A percentile compares a stretch with the other conserved stretches of the same genome.
Conservation (phyloP, 139 green algal species). For the Chlamydomonas incerta region DNA sequence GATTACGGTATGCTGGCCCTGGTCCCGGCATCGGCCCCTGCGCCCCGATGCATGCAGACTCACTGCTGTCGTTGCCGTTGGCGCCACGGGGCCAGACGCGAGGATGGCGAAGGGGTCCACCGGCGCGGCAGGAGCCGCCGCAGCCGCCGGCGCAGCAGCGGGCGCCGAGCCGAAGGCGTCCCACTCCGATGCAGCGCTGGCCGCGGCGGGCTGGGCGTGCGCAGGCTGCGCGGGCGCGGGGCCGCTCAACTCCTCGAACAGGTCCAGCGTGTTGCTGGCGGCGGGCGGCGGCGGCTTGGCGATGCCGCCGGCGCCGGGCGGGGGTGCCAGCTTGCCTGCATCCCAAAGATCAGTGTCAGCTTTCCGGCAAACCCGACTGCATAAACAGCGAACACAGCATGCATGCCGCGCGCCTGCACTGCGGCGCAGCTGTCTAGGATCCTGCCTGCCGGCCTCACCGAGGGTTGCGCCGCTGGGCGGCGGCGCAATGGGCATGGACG, state of each 20-base stretch:
- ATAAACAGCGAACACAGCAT: not conserved
- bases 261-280: not conserved
- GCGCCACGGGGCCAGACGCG: too few species aligned
- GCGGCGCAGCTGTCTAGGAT: not conserved
- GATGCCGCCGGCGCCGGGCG: not conserved
- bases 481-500: not conserved
- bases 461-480: not conserved
- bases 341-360: too few species aligned
- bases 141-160: too few species aligned
- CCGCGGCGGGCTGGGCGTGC: not conserved
- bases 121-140: too few species aligned
- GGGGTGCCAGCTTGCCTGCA: constrained; percentile 15
- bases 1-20: too few species aligned
- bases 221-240: not conserved
- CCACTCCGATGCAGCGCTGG: not conserved
- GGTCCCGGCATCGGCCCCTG: too few species aligned
- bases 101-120: not conserved
- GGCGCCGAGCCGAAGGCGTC: not conserved
- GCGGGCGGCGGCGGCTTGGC: not conserved
- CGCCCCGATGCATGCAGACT: too few species aligned
- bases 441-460: not conserved
- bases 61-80: too few species aligned
- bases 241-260: not conserved
- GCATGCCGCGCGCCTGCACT: too few species aligned
- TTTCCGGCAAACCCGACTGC: not conserved